phyloP scores from a whole-genome alignment of 495 filamentous ascomycete genomes.

The Hypoxylon fuscum region DNA sequence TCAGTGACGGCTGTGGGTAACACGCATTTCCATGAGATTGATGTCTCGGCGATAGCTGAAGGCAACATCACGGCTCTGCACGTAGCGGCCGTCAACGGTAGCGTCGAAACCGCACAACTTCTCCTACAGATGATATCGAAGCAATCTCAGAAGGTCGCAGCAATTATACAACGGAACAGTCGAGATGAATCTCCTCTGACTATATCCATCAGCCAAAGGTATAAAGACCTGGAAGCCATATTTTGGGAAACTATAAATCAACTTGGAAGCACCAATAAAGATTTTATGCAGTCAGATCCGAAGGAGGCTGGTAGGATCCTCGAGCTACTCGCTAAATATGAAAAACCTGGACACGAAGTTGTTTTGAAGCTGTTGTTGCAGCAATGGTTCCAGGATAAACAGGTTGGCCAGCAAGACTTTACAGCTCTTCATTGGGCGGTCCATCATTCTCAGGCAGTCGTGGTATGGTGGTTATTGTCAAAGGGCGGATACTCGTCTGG shows the following conservation, averaged over 20 bases:
- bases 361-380: constrained; percentile 8
- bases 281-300: not conserved
- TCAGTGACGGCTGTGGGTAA: too few species aligned
- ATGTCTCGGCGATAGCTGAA: constrained; percentile 6
- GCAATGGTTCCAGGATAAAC: not conserved
- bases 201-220: constrained; percentile 6
- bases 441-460: constrained; percentile 2
- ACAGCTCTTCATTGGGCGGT: constrained; percentile 20
- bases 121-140: constrained; percentile 8
- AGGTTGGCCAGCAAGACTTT: constrained; percentile 1
- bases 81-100: not conserved
- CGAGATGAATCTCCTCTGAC: constrained; percentile 14
- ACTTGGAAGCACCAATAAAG: not conserved
- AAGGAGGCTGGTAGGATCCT: constrained; percentile 1
- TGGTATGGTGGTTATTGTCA: constrained; percentile 33
- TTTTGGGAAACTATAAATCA: constrained; percentile 4
- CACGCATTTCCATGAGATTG: not conserved
- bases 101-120: not conserved
- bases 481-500: constrained; percentile 22
- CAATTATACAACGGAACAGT: constrained; percentile 6
- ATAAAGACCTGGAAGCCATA: not conserved
- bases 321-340: constrained; percentile 10
- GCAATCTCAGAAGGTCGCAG: not conserved
- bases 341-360: constrained; percentile 12
- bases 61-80: constrained; percentile 7